Evolutionary conservation across 1,284 basidiomycete genomes (phyloP).

Genomic region (Cerioporus squamosus): DNA sequence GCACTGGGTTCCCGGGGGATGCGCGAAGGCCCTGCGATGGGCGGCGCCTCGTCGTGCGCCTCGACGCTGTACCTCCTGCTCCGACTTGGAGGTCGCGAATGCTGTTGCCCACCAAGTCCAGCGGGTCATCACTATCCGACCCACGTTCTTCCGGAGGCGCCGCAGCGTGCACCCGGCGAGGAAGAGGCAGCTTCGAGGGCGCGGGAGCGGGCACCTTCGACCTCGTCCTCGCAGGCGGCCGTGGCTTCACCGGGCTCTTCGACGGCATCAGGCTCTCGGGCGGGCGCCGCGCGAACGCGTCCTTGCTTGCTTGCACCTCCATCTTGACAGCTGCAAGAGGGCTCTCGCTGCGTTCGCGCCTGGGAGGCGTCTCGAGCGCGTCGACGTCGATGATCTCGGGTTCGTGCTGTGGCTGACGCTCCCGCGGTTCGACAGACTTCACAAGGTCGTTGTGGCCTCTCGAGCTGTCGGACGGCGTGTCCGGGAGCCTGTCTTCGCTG

Average conservation of each 20-base stretch:
- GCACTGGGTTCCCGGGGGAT: slow-evolving; percentile 2
- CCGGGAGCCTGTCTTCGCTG: slow-evolving; percentile 41
- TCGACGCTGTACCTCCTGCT: background rate
- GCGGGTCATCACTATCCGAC: slow-evolving; percentile 30
- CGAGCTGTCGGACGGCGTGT: slow-evolving; percentile 21
- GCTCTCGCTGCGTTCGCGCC: background rate
- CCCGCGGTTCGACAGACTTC: background rate
- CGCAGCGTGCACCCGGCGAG: slow-evolving; percentile 13
- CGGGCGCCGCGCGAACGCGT: slow-evolving; percentile 58
- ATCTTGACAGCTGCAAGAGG: slow-evolving; percentile 5
- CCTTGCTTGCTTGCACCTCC: slow-evolving; percentile 20
- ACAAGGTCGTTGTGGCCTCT: slow-evolving; percentile 1
- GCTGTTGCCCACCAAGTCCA: slow-evolving; percentile 2
- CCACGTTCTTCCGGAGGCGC: background rate
- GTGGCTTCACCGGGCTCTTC: slow-evolving; percentile 57
- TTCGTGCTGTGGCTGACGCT: slow-evolving; percentile 9
- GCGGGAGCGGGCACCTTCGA: slow-evolving; percentile 4
- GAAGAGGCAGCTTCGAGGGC: slow-evolving; percentile 5
- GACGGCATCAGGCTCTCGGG: slow-evolving; percentile 65
- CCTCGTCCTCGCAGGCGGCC: slow-evolving; percentile 50
- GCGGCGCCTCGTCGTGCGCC: slow-evolving; percentile 2
- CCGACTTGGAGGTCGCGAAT: background rate
- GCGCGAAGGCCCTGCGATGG: slow-evolving; percentile 4
- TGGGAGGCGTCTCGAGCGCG: slow-evolving; percentile 20
- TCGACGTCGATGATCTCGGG: slow-evolving; percentile 29